Evolutionary conservation across 306 rosid species (phyloP), one percentile per base, ranked within the genome.

Genomic region (Senna tora): DNA sequence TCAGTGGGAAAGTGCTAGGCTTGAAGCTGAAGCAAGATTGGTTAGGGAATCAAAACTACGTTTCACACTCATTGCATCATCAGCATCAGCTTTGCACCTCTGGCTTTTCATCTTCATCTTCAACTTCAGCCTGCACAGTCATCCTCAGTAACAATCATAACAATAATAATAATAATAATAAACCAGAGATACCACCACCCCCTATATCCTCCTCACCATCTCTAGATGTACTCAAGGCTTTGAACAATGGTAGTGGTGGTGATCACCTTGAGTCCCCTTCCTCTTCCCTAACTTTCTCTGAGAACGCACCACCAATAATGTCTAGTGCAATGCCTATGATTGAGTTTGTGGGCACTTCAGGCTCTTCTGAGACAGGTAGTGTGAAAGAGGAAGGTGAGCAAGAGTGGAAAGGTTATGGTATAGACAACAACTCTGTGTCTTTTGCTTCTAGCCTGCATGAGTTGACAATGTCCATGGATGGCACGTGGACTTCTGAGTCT

Each of bases 1-100:
- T 57, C 99, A 95, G 65, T 95, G 99, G 99, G 99, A 95, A 45
- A 95, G 99, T 72, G 99, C 99, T 36, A 84, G 99, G 5, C 97
- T 95, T 12, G 99, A 95, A 87, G 99, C 99, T 28, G 99, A 95
- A 79, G 97, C 99, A 9, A 81, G 99, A 46, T 86, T 95, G 6
- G 99, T 92, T 9, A 79, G 99, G 55, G 99, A 95, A 74, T 95
- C 99, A 7, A 95, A 83, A 73, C 77, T 91, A 7, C 90, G 90
- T 9, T n/a, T 79, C 91, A 3, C 87, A 86, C 51, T 84, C 88
- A n/a, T 54, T 83, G 22, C 80, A 79, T 33, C 83, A 81, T 8
- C 83, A 81, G 5, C 84, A 82, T 17, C 80, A 82, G 16, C 82
- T 75, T 28, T 57, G 80, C n/a, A 80, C 21, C 46, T 58, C 79